Evolutionary conservation across 1,284 basidiomycete genomes (phyloP), one percentile per base, ranked within the genome.

Genomic region (Melampsora abietis-canadensis): DNA sequence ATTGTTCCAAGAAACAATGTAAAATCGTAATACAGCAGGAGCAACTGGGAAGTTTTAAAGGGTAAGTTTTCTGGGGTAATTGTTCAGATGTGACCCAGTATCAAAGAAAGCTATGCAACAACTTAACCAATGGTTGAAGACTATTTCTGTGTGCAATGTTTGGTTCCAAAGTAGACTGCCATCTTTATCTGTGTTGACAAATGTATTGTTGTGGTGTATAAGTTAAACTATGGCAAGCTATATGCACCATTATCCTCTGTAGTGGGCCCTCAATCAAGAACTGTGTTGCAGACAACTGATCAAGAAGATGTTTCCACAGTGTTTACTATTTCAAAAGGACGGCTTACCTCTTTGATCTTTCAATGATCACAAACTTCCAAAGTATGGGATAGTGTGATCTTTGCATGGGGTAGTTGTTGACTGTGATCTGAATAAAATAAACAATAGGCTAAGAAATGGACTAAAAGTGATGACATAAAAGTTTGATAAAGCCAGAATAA

Each of bases 401-500:
- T 75, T 65, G 12, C 72, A 75, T 8, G 14, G 14, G 8, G 44
- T 40, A 12, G 67, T 21, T 21, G 51, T 67, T 24, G 6, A 19
- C 72, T 75, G 19, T 12, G 60, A 46, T n/a, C 46, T 27, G 54
- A 48, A 19, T 6, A 17, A 15, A 19, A 31, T 24, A 7, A 66
- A 27, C 17, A 31, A 19, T 19, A 44, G 7, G 4, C 15, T 17
- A 15, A 66, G 0, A 10, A 21, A 74, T 30, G 17, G 8, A 15
- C 48, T 40, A 12, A 21, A 7, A 15, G 40, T 5, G 17, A 14
- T 12, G 46, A 27, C 63, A 40, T 17, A 75, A 65, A 21, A 75
- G 31, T 46, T 63, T 66, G 48, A 75, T 62, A 30, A 66, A 75
- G 34, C 72, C 72, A 17, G 72, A 75, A 75, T 67, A 75, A 3